Percentiles rank a stretch among this genome's conserved stretches.
Evolutionary conservation across 345 rosid genomes (phyloP).

Genomic region (Lepidium aucheri): DNA sequence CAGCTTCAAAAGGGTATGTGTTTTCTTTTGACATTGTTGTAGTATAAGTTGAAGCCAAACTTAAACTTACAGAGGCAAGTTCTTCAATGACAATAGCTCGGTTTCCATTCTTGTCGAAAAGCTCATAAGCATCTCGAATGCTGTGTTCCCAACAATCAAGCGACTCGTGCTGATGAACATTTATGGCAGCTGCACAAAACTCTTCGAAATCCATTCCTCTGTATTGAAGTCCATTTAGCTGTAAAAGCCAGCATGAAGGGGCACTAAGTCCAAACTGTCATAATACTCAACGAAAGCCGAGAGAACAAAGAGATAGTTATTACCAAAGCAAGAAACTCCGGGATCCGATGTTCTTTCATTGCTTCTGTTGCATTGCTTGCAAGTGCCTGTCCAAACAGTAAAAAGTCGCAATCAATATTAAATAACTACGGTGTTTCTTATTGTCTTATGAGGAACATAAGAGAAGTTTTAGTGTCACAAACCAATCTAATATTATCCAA

Average conservation of each 20-base stretch:
- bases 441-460: neutral
- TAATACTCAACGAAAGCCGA: neutral
- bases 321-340: conserved; percentile 69
- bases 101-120: conserved; percentile 81
- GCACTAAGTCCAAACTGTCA: neutral
- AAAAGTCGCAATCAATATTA: neutral
- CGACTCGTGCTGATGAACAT: conserved; percentile 85
- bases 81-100: conserved; percentile 78
- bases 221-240: conserved; percentile 68
- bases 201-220: conserved; percentile 93
- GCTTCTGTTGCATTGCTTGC: conserved; percentile 73
- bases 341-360: conserved; percentile 71
- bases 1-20: neutral
- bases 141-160: conserved; percentile 78
- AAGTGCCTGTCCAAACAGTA: conserved; percentile 43
- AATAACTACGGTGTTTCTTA: neutral
- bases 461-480: neutral
- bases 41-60: neutral
- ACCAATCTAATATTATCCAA: conserved; percentile 65
- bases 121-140: conserved; percentile 65
- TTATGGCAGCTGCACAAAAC: conserved; percentile 83
- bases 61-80: conserved; percentile 70
- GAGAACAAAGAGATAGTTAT: conserved; percentile 5
- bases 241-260: conserved; percentile 2
- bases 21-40: neutral